Percentiles rank a stretch among this genome's conserved stretches.
phyloP scores from a whole-genome alignment of 768 basidiomycete species.

The Brasilioporus rufonigricans region DNA sequence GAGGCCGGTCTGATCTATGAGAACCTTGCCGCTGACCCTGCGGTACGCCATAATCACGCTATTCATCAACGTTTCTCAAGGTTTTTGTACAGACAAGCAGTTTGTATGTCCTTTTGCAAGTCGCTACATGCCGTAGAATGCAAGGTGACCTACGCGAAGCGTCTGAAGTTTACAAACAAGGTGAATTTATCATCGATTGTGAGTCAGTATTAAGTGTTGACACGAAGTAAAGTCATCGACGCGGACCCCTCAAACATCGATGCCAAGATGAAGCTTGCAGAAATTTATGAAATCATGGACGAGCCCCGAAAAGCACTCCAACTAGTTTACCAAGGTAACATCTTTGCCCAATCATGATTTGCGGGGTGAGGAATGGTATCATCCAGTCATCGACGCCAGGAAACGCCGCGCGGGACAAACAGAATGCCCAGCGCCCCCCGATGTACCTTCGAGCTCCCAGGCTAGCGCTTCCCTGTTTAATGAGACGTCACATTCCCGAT shows the following conservation, averaged over 20 bases:
- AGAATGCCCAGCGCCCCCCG: conserved; percentile 12
- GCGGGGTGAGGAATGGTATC: conserved; percentile 63
- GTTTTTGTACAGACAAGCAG: conserved; percentile 61
- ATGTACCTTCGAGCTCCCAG: conserved; percentile 15
- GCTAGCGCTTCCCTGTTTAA: conserved; percentile 58
- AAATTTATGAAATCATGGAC: conserved; percentile 82
- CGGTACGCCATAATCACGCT: conserved; percentile 42
- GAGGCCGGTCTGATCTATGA: conserved; percentile 83
- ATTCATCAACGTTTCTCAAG: background rate
- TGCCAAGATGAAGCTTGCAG: conserved; percentile 86
- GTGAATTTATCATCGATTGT: conserved; percentile 38
- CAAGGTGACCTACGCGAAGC: conserved; percentile 74
- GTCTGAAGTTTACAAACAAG: conserved; percentile 78
- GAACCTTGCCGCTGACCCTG: conserved; percentile 68
- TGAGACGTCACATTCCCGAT: conserved; percentile 44
- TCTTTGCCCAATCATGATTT: no score
- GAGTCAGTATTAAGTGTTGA: conserved; percentile 18
- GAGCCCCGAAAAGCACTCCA: conserved; percentile 80
- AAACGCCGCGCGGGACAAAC: conserved; percentile 41
- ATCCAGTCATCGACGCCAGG: conserved; percentile 57
- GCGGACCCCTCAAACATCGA: conserved; percentile 77
- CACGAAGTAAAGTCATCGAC: conserved; percentile 52
- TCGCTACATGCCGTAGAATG: conserved; percentile 79
- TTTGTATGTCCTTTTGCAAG: conserved; percentile 67
- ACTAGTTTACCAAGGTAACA: conserved; percentile 58